Percentiles rank a stretch among this genome's conserved stretches.
Conservation (phyloP, 768 basidiomycete species). For the Suillus decipiens region DNA sequence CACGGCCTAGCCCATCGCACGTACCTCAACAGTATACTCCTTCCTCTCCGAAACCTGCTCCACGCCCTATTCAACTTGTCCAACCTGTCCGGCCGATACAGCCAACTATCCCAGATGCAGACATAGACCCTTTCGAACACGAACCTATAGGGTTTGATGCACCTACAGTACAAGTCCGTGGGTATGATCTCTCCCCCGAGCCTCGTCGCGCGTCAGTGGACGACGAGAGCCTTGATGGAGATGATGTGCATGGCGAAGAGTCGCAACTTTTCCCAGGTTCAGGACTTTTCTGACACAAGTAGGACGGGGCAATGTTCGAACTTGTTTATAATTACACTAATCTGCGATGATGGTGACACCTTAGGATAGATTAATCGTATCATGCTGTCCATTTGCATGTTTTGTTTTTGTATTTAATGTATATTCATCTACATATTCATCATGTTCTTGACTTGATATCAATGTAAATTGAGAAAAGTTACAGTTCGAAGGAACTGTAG, state of each 20-base stretch:
- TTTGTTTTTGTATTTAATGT: constrained; percentile 26
- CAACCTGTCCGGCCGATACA: constrained; percentile 19
- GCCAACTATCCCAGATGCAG: constrained; percentile 28
- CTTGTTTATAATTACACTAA: constrained; percentile 4
- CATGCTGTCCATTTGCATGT: constrained; percentile 16
- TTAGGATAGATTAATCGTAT: constrained; percentile 18
- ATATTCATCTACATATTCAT: constrained; percentile 12
- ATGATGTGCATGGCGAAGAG: constrained; percentile 30
- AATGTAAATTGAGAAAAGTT: neutral
- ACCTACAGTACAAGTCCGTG: constrained; percentile 13
- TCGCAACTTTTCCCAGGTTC: constrained; percentile 46
- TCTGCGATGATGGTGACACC: constrained; percentile 6
- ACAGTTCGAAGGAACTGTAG: neutral
- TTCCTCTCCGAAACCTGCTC: constrained; percentile 7
- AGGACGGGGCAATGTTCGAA: neutral
- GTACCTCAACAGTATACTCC: constrained; percentile 18
- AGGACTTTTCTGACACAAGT: constrained; percentile 36
- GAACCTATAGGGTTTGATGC: constrained; percentile 27
- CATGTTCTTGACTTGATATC: constrained; percentile 1
- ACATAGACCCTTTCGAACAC: constrained; percentile 36
- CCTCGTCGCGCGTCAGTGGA: constrained; percentile 32
- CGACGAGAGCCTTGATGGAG: constrained; percentile 18
- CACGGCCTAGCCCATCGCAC: neutral
- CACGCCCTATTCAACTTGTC: constrained; percentile 11
- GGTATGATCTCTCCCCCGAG: constrained; percentile 20